Evolutionary conservation across 257 asterid species (phyloP), one percentile per base, ranked within the genome.

Genomic region (Petrea volubilis): DNA sequence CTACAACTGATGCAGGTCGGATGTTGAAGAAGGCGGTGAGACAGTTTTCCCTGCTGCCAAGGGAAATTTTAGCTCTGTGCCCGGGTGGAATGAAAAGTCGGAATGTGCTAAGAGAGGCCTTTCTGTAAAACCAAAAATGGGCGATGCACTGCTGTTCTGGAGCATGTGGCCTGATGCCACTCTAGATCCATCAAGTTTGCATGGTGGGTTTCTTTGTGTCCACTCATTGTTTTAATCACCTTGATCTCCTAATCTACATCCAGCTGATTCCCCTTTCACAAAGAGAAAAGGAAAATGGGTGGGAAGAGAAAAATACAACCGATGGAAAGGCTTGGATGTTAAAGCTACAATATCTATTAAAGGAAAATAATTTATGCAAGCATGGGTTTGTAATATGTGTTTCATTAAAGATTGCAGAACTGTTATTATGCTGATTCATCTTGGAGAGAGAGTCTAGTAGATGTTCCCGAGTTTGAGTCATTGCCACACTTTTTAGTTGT

Each of bases 11-110:
- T 79, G 82, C 86, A 90, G 95, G 71, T 87, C 95, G 57, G 95
- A 84, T 68, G 95, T 90, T 61, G 96, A 90, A 86, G 92, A 87
- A 84, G 96, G 95, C 21, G 96, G 96, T 10, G 95, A 90, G 77
- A 90, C 96, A 8, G 80, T 90, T 68, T 87, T 90, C 20, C 96
- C 96, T 31, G 75, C 68, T 12, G 84, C 92, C 3, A 74, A 25
- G 33, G 87, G 86, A 27, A 85, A 82, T 73, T 83, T 70, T 33
- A 84, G 85, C 68, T 60, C 75, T 9, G 8, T 7, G 55, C 85
- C 85, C 5, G 85, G 85, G 55, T 82, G 92, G 89, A 79, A 74
- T 68, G 89, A 82, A 49, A 62, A 68, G 85, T 85, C 96, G 23
- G 90, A 81, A 61, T 87, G 96, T 70, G 94, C 89, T 7, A 87